Base-by-base conservation (phyloP, 1,139 yeast genomes). In the Saccharomyces hybrid region DNA sequence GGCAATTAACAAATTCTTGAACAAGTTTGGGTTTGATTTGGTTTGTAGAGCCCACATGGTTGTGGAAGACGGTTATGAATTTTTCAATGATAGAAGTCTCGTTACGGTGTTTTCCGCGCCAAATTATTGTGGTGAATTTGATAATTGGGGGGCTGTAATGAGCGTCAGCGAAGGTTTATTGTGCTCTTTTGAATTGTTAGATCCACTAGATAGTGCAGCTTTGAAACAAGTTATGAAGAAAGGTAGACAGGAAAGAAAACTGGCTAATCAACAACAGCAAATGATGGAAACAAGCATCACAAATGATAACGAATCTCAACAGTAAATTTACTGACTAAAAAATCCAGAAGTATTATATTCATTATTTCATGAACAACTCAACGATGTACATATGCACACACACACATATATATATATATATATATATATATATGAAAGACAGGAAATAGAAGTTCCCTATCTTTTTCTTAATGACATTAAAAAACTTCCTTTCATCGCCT, bases 131-230 rank as follows among this genome's bases (percentile, higher is more conserved):
- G 98, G 99, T 44, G 99, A 93, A 71, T 93, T 93, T 66, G 98
- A 93, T 70, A 93, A 93, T 68, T 93, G 97, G 97, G 99, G 98
- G 25, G 98, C 98, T 0, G 97, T 93, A 1, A 93, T 93, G 99
- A 84, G 95, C 64, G 98, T 93, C 16, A 83, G 88, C 61, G 97
- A 93, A 62, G 97, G 90, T 63, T 76, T 93, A 59, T 75, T 93
- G 57, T 93, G 98, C 71, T 85, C 93, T 56, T 93, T 93, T 72
- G 98, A 93, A 71, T 78, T 93, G 59, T 76, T 93, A 57, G 96
- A 93, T 72, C 99, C 99, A 7, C 77, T 93, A 65, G 99, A 93
- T 71, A 84, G 95, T 53, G 84, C 87, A 41, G 97, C 97, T 1
- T 79, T 93, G 71, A 90, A 91, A 69, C 96, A 87, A 70, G 96